These are phyloP conservation scores for Pseudomassariella vexata DNA, from an alignment of 2,329 filamentous ascomycete genomes.

Conservation along the genomic window DNA sequence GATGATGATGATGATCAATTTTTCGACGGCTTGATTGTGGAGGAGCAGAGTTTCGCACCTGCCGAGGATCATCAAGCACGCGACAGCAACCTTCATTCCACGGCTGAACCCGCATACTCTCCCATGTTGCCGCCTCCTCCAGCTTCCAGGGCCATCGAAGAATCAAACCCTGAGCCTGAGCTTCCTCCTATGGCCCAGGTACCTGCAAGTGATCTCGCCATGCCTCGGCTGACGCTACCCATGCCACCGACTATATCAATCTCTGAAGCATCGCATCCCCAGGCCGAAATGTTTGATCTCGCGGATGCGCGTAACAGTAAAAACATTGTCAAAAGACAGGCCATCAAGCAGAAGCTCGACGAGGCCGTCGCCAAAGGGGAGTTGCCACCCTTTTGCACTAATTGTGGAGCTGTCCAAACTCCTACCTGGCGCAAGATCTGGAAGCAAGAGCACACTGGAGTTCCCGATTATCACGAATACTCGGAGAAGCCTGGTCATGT, in stretches of 20 bases:
- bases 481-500: slow-evolving; percentile 68
- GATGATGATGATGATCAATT: slow-evolving; percentile 14
- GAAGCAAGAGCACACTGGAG: slow-evolving; percentile 67
- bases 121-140: slow-evolving; percentile 16
- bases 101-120: slow-evolving; percentile 4
- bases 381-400: slow-evolving; percentile 82
- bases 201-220: slow-evolving; percentile 42
- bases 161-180: slow-evolving; percentile 19
- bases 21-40: slow-evolving; percentile 12
- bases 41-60: slow-evolving; percentile 12
- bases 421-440: slow-evolving; percentile 94
- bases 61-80: slow-evolving; percentile 9
- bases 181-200: slow-evolving; percentile 26
- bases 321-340: slow-evolving; percentile 57
- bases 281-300: slow-evolving; percentile 33
- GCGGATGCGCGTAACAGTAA: slow-evolving; percentile 46
- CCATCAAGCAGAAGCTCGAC: slow-evolving; percentile 54
- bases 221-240: slow-evolving; percentile 20
- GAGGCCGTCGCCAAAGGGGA: slow-evolving; percentile 69
- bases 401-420: slow-evolving; percentile 93
- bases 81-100: slow-evolving; percentile 5
- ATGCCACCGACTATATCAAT: slow-evolving; percentile 21
- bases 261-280: slow-evolving; percentile 34
- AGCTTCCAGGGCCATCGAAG: slow-evolving; percentile 12
- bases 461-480: slow-evolving; percentile 63